A percentile compares a stretch with the other conserved stretches of the same genome.
These are phyloP conservation scores for Phytophthora sansomeana DNA, from an alignment of 352 stramenopile genomes.

Conservation along the genomic window DNA sequence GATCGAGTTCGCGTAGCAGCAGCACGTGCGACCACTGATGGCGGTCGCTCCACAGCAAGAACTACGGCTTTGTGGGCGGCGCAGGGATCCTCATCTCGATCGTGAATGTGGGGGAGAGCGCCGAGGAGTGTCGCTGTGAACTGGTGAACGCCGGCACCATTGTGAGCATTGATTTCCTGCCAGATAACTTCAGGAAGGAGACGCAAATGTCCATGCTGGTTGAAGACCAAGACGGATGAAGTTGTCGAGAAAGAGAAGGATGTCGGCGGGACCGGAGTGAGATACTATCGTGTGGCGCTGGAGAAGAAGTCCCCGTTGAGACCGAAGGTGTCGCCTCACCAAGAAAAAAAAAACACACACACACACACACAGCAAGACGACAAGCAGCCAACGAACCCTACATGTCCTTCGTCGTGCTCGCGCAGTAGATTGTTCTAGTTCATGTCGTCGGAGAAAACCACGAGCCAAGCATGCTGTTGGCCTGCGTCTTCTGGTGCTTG, in stretches of 20 bases:
- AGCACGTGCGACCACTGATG: constrained; percentile 82
- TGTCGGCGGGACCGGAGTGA: constrained; percentile 32
- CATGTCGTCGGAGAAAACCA: too few species aligned
- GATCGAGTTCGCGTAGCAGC: constrained; percentile 73
- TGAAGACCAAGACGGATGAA: constrained; percentile 60
- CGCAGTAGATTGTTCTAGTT: too few species aligned
- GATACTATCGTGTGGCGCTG: constrained; percentile 85
- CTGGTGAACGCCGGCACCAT: constrained; percentile 70
- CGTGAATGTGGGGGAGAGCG: constrained; percentile 88
- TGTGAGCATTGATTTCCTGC: constrained; percentile 77
- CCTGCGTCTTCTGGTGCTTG: too few species aligned
- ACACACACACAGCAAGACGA: constrained; percentile 23
- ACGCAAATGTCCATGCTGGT: constrained; percentile 87
- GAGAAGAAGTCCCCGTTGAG: constrained; percentile 75
- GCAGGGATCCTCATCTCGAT: constrained; percentile 82
- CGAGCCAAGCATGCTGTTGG: too few species aligned
- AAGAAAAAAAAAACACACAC: too few species aligned
- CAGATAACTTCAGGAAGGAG: constrained; percentile 81
- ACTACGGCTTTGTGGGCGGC: constrained; percentile 88
- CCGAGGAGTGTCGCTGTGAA: constrained; percentile 86
- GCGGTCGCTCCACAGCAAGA: constrained; percentile 81
- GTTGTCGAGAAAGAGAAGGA: constrained; percentile 35
- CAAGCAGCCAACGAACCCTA: background rate
- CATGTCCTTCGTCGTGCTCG: too few species aligned
- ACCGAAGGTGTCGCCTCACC: constrained; percentile 22